A percentile compares a stretch with the other conserved stretches of the same genome.
Evolutionary conservation across 345 rosid species (phyloP).

Genomic region (Ceriops tagal): DNA sequence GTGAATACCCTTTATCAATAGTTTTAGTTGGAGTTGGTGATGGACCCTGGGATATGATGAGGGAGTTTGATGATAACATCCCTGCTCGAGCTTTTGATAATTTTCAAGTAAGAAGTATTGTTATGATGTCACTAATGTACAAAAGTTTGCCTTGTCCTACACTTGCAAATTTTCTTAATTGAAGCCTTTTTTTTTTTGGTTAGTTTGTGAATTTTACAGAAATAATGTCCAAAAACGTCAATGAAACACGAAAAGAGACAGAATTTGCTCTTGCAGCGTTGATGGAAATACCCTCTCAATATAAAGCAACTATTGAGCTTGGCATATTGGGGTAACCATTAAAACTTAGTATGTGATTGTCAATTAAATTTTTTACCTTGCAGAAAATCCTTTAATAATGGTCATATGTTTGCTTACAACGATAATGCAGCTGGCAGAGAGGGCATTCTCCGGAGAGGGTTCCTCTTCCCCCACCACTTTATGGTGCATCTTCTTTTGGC

Average conservation of each 20-base stretch:
- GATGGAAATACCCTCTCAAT: conserved; percentile 96
- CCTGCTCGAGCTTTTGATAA: conserved; percentile 93
- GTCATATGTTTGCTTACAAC: conserved; percentile 18
- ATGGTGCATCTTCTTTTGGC: conserved; percentile 37
- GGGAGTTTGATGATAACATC: conserved; percentile 93
- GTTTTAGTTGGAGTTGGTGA: conserved; percentile 95
- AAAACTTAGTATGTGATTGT: neutral
- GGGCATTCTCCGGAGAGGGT: conserved; percentile 58
- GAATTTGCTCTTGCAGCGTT: conserved; percentile 89
- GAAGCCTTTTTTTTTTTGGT: neutral
- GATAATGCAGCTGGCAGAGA: conserved; percentile 37
- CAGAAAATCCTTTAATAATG: neutral
- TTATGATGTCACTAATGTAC: neutral
- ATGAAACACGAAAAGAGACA: conserved; percentile 62
- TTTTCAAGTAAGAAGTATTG: conserved; percentile 60
- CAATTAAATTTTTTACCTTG: neutral
- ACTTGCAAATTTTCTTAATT: neutral
- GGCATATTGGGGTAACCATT: conserved; percentile 63
- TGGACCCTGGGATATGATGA: conserved; percentile 99
- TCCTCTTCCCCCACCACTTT: conserved; percentile 72
- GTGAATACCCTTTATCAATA: conserved; percentile 83
- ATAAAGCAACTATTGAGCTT: conserved; percentile 88
- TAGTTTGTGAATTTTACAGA: conserved; percentile 95
- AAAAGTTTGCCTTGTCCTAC: neutral
- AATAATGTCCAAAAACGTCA: conserved; percentile 73